Evolutionary conservation across 768 basidiomycete genomes (phyloP).

Genomic region (Mycena amicta): DNA sequence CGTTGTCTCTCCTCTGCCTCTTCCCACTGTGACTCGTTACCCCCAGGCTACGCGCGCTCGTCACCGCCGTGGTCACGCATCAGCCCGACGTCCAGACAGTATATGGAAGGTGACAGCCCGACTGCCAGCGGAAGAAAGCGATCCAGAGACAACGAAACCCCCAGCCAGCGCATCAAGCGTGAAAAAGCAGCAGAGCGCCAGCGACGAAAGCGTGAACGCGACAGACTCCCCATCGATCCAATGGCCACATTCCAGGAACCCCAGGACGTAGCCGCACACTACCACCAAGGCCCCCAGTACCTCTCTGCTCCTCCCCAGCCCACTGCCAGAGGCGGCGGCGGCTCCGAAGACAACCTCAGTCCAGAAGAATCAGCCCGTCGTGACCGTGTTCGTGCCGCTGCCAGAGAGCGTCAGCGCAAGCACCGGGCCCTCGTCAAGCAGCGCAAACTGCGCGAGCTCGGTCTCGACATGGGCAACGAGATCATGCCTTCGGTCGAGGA

Average conservation of each 20-base stretch:
- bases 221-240: constrained; percentile 44
- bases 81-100: not conserved
- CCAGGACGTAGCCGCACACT: constrained; percentile 31
- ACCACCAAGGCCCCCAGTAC: constrained; percentile 33
- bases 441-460: constrained; percentile 80
- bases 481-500: constrained; percentile 51
- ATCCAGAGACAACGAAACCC: constrained; percentile 72
- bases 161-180: constrained; percentile 72
- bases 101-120: constrained; percentile 16
- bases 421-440: constrained; percentile 80
- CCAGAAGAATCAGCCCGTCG: constrained; percentile 68
- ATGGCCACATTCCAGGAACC: constrained; percentile 40
- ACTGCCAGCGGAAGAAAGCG: constrained; percentile 48
- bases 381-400: constrained; percentile 74
- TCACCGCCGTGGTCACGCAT: not conserved
- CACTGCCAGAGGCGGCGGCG: constrained; percentile 18
- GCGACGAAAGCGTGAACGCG: constrained; percentile 78
- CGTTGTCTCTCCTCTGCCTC: too few species aligned
- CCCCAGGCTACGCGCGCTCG: not conserved
- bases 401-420: constrained; percentile 80
- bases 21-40: not conserved
- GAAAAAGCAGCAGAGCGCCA: constrained; percentile 89
- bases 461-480: constrained; percentile 80
- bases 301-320: constrained; percentile 27
- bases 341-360: constrained; percentile 38